Conservation (phyloP, 441 rosid species). For the Gossypium gossypioides region DNA sequence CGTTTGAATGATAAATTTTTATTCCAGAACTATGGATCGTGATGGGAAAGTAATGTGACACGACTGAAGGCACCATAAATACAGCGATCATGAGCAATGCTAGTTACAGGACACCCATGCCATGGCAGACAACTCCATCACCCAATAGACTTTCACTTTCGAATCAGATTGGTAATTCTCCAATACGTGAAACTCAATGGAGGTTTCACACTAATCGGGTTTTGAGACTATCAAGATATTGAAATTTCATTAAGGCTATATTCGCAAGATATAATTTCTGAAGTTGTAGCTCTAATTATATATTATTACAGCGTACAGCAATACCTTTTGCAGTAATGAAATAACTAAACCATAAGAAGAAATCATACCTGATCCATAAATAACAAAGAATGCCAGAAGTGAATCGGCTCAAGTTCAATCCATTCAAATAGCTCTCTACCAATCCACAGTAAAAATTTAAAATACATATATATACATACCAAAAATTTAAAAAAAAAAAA, state of each 20-base stretch:
- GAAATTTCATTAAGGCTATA: neutral
- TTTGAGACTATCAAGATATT: neutral
- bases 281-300: neutral
- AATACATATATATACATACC: neutral
- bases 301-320: neutral
- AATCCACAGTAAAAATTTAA: constrained; percentile 18
- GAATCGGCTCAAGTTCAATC: constrained; percentile 75
- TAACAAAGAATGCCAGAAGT: constrained; percentile 85
- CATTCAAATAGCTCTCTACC: constrained; percentile 79
- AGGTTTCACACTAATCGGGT: neutral
- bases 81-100: neutral
- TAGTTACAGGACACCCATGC: neutral
- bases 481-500: neutral
- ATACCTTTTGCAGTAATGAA: neutral
- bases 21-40: neutral
- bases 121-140: neutral
- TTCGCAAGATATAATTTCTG: neutral
- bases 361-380: constrained; percentile 89
- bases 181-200: neutral
- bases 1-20: neutral
- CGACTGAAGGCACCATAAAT: neutral
- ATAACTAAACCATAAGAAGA: neutral
- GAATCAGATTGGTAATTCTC: neutral
- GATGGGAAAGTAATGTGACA: neutral
- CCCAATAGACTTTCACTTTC: neutral